These are phyloP conservation scores for Inonotus hispidus DNA, from an alignment of 1,284 basidiomycete genomes.

Conservation along the genomic window DNA sequence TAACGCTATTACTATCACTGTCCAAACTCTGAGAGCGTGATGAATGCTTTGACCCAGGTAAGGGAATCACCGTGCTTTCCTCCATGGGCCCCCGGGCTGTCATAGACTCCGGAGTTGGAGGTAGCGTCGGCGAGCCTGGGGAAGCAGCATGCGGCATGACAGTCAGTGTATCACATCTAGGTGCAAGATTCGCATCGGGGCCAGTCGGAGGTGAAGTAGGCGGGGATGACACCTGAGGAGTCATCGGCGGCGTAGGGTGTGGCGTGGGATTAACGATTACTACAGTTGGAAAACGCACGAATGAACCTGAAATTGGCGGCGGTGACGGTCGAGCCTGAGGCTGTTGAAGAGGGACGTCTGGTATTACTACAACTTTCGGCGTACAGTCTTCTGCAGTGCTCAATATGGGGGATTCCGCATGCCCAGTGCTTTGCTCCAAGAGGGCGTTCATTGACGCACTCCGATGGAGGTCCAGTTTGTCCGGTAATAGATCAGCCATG, in stretches of 20 bases:
- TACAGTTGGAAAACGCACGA: slow-evolving; percentile 33
- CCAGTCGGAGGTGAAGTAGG: not conserved
- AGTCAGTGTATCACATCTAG: too few species aligned
- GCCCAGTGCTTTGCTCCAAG: not conserved
- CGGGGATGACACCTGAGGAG: slow-evolving; percentile 9
- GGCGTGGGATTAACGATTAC: slow-evolving; percentile 51
- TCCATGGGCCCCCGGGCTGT: too few species aligned
- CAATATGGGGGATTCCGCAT: not conserved
- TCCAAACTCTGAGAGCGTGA: too few species aligned
- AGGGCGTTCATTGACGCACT: not conserved
- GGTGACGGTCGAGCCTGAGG: not conserved
- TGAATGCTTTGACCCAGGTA: too few species aligned
- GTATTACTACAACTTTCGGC: slow-evolving; percentile 2
- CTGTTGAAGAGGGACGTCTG: not conserved
- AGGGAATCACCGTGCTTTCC: too few species aligned
- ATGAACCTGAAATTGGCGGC: slow-evolving; percentile 20
- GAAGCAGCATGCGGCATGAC: too few species aligned
- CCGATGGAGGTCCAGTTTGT: slow-evolving; percentile 25
- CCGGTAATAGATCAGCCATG: slow-evolving; percentile 52
- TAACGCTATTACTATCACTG: too few species aligned
- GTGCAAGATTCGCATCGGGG: too few species aligned
- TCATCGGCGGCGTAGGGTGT: slow-evolving; percentile 30
- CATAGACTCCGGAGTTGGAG: too few species aligned
- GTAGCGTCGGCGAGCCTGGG: too few species aligned
- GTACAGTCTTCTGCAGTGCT: not conserved